Base-by-base conservation (phyloP, 2,329 filamentous ascomycete species). In the Claviceps spartinae region DNA sequence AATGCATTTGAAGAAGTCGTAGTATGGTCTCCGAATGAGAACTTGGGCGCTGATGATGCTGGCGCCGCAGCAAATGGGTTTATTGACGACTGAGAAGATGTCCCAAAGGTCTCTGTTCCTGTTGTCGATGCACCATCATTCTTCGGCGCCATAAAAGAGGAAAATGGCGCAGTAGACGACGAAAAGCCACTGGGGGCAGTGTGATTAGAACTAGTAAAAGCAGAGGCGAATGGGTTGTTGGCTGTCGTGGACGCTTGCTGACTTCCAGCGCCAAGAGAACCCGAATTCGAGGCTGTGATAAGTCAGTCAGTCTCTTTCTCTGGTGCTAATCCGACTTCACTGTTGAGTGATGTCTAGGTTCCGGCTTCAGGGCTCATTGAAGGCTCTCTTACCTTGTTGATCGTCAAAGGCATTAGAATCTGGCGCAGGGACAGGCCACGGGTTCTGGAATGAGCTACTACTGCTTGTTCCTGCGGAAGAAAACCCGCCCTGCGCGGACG, bases 1-100 rank as follows among this genome's bases (percentile, higher is more conserved):
- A 22, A 22, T n/a, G 41, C 34, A 14, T 24, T 43, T 18, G 48
- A 13, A 5, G 40, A 42, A 22, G 51, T 38, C 20, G 54, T 20
- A 18, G 53, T 49, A 43, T 43, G 41, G 34, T 52, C 47, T 43
- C 48, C 34, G 51, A 59, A 41, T 22, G 47, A 18, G 22, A 45
- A 51, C 42, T 57, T 60, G 14, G 58, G 61, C 51, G 40, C 22
- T 38, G 52, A 50, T 26, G 57, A 49, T 14, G 54, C 41, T 18
- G 55, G 41, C 1, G 40, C 43, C 30, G 55, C 47, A n/a, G 59
- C 45, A 18, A 66, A 64, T 13, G 61, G 56, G 40, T 55, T 62
- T 43, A 55, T 7, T 30, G 40, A 8, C 3, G 38, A 20, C 38
- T 26, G 46, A 6, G 40, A n/a, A 16, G 4, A 41, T 22, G 30